Percentiles rank a stretch among this genome's conserved stretches.
Evolutionary conservation across 1,284 basidiomycete genomes (phyloP).

Genomic region (Ustilago trichophora): DNA sequence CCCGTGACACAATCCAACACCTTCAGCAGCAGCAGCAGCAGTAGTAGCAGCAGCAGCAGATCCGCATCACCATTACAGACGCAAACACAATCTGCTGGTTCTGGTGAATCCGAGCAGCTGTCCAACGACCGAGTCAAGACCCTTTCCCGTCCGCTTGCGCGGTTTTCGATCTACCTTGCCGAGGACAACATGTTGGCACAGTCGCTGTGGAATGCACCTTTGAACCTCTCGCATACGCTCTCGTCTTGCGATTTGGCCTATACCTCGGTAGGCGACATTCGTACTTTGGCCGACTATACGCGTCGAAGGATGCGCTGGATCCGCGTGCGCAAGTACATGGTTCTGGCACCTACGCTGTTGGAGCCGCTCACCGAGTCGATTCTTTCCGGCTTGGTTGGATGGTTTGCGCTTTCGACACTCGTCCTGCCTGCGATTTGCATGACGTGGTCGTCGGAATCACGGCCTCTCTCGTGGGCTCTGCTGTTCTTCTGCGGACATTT

Average conservation of each 20-base stretch:
- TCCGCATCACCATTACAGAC: too few species aligned
- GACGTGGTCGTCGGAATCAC: background rate
- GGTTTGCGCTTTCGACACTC: constrained; percentile 41
- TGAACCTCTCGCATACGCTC: constrained; percentile 54
- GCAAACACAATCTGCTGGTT: too few species aligned
- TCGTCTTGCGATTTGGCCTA: constrained; percentile 56
- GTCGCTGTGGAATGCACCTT: constrained; percentile 58
- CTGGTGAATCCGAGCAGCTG: too few species aligned
- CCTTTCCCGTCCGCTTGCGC: constrained; percentile 54
- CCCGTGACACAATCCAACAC: background rate
- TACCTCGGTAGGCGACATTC: constrained; percentile 63
- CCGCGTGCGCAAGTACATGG: constrained; percentile 64
- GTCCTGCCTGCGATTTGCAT: constrained; percentile 13
- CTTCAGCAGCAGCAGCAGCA: too few species aligned
- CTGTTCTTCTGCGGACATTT: constrained; percentile 42
- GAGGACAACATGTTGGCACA: constrained; percentile 66
- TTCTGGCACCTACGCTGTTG: constrained; percentile 56
- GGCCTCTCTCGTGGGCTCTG: background rate
- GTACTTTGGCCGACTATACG: constrained; percentile 58
- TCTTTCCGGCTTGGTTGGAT: constrained; percentile 57
- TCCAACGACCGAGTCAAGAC: constrained; percentile 29
- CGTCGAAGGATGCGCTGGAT: constrained; percentile 65
- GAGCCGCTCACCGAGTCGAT: constrained; percentile 65
- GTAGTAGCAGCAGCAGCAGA: too few species aligned
- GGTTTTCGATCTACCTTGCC: constrained; percentile 65